Percentiles rank a stretch among this genome's conserved stretches.
phyloP scores from a whole-genome alignment of 345 rosid genomes.

The Euphorbia peplus region DNA sequence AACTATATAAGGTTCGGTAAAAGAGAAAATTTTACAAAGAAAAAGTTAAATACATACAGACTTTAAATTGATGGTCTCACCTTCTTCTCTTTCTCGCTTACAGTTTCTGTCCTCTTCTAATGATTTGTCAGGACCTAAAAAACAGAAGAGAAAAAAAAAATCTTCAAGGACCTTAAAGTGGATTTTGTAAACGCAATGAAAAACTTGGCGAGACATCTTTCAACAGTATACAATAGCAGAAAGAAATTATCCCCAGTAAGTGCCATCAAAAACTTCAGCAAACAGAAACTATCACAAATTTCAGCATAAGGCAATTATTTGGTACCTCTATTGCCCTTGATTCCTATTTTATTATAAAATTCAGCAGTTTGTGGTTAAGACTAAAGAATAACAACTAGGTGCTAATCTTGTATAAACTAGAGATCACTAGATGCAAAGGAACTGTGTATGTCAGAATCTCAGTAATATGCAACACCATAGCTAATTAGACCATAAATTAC shows the following conservation, averaged over 20 bases:
- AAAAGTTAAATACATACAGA: background rate
- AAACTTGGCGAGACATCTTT: background rate
- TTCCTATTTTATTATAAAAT: background rate
- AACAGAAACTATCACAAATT: background rate
- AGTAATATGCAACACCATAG: background rate
- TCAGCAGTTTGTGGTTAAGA: background rate
- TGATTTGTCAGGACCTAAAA: conserved; percentile 28
- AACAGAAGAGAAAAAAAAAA: conserved; percentile 12
- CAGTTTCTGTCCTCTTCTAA: conserved; percentile 21
- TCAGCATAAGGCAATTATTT: too few relatives aligned
- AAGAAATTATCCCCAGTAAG: background rate
- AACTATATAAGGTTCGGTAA: background rate
- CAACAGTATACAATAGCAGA: background rate
- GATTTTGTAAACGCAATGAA: background rate
- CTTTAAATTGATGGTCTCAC: conserved; percentile 24
- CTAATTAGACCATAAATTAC: background rate
- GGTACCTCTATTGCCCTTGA: background rate
- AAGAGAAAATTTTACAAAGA: background rate
- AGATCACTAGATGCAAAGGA: background rate
- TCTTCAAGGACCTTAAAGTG: conserved; percentile 1
- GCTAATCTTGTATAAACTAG: background rate
- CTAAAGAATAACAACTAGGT: background rate
- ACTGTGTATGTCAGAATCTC: background rate
- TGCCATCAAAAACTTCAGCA: background rate
- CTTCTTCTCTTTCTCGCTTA: conserved; percentile 35